Conservation (phyloP, 2,329 filamentous ascomycete species). For the Uncinocarpus reesii region DNA sequence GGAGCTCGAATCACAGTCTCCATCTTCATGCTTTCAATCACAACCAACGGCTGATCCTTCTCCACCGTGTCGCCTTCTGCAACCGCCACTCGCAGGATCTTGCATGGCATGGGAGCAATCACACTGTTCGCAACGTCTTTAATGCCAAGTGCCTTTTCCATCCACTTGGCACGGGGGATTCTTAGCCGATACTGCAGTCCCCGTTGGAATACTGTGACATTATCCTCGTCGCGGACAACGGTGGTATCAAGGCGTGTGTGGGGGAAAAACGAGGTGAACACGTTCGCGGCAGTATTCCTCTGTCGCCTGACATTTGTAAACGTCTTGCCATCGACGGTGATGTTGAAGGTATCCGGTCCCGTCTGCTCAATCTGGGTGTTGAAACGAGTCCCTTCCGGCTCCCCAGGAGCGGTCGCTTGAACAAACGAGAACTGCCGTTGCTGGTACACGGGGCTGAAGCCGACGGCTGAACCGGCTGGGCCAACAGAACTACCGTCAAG, state of each 20-base stretch:
- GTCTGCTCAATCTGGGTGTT: constrained; percentile 45
- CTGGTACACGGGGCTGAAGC: constrained; percentile 55
- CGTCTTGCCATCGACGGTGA: constrained; percentile 38
- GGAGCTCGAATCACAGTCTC: constrained; percentile 73
- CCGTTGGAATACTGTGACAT: constrained; percentile 65
- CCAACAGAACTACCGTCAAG: constrained; percentile 29
- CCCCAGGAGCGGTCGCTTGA: constrained; percentile 38
- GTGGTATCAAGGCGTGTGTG: constrained; percentile 70
- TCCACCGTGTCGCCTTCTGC: constrained; percentile 68
- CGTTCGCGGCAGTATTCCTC: constrained; percentile 37
- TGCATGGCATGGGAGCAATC: constrained; percentile 92
- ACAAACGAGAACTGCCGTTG: constrained; percentile 52
- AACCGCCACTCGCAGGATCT: constrained; percentile 83
- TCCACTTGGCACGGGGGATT: constrained; percentile 60
- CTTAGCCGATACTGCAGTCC: constrained; percentile 49
- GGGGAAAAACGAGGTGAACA: constrained; percentile 67
- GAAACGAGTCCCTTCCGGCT: constrained; percentile 30
- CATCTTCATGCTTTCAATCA: constrained; percentile 90
- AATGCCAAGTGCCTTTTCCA: constrained; percentile 73
- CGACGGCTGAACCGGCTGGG: constrained; percentile 32
- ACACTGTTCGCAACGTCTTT: constrained; percentile 76
- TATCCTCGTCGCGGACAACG: constrained; percentile 47
- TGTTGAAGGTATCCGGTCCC: constrained; percentile 39
- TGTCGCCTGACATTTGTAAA: constrained; percentile 31
- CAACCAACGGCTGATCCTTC: constrained; percentile 78